Base-by-base conservation (phyloP, 352 stramenopile genomes). In the Phytophthora boehmeriae region DNA sequence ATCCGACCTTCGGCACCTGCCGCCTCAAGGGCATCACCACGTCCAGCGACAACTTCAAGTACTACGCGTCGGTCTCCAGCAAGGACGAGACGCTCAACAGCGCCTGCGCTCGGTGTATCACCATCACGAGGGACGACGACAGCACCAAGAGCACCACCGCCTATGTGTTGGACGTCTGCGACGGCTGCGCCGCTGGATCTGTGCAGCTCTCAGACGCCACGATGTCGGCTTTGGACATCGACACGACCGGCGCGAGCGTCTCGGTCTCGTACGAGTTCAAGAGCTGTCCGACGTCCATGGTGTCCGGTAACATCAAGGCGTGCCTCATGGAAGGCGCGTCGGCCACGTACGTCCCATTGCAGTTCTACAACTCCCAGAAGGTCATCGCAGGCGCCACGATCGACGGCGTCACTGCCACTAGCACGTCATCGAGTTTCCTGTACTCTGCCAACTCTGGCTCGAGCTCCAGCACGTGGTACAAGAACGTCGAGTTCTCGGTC, bases 241-340 rank as follows among this genome's bases (percentile, higher is more conserved):
- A 82, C 61, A 51, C 71, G 14, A 90, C 81, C 27, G 59, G 60
- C 52, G 38, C 39, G 4, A 76, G 66, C 47, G 74, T 69, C n/a
- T 76, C 66, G 8, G 79, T 88, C 11, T 70, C 73, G 46, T 93
- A 87, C 71, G 70, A 78, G 67, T 91, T 85, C 30, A 55, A 77
- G 11, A 78, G 56, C 42, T 95, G 86, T 54, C 83, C 86, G 2
- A 49, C 67, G 27, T 64, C 68, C 16, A 75, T 92, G 39, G 61
- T 90, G 51, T 66, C 77, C n/a, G 86, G 86, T 9, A 75, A 88
- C 55, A 80, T 95, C 25, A 85, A 86, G 57, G 86, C 84, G 38
- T 95, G 86, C 58, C 60, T 93, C 5, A 93, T 93, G 84, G 86
- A 95, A 51, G 86, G 86, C 34, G 81, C 80, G 22, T 91, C 82